These are phyloP conservation scores for Neoboletus subvelutipes DNA, from an alignment of 768 basidiomycete genomes.

Conservation along the genomic window DNA sequence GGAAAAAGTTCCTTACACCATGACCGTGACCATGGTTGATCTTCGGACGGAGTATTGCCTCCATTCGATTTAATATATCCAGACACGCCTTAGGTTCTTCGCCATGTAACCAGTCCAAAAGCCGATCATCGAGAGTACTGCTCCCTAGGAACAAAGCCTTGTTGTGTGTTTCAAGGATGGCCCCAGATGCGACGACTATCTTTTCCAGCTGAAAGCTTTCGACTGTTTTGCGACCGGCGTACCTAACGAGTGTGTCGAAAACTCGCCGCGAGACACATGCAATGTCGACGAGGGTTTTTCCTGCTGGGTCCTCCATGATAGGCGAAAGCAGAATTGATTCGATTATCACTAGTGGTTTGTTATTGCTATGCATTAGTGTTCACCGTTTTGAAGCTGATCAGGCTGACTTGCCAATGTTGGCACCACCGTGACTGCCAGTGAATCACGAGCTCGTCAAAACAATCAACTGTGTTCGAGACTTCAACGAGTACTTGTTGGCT, in stretches of 20 bases:
- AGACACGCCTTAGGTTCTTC: constrained; percentile 5
- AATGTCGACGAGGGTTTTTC: constrained; percentile 1
- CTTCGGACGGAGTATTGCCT: background rate
- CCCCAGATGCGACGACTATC: constrained; percentile 3
- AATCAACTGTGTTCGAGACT: too few relatives aligned
- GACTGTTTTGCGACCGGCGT: background rate
- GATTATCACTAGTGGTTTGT: background rate
- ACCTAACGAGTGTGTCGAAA: background rate
- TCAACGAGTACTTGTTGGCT: too few relatives aligned
- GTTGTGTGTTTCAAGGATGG: constrained; percentile 7
- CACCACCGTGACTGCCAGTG: too few relatives aligned
- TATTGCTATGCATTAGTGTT: too few relatives aligned
- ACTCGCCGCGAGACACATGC: constrained; percentile 3
- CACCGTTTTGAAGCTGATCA: too few relatives aligned
- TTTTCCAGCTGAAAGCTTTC: constrained; percentile 5
- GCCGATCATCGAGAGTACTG: constrained; percentile 1
- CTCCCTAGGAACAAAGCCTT: background rate
- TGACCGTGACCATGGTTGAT: background rate
- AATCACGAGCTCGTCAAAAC: too few relatives aligned
- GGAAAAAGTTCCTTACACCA: background rate
- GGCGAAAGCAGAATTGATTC: background rate
- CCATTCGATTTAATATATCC: constrained; percentile 10
- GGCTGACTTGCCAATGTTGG: too few relatives aligned
- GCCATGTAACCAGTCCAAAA: constrained; percentile 8
- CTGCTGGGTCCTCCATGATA: background rate